Conservation (phyloP, 164 flowering plant species). For the Cinnamomum micranthum region DNA sequence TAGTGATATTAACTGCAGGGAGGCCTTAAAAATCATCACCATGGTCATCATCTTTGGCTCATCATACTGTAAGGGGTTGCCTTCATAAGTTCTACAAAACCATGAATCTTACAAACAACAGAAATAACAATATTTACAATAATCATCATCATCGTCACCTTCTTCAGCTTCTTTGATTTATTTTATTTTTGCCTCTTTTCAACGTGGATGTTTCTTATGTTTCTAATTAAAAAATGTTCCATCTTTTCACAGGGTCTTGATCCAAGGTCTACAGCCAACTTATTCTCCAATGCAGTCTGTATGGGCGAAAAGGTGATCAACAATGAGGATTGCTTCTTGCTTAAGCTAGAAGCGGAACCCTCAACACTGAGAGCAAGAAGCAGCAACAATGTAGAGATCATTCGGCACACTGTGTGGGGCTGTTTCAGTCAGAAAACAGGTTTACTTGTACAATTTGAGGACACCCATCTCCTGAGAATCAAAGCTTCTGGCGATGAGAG, state of each 20-base stretch:
- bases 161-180: not conserved
- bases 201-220: not conserved
- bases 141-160: too few relatives aligned
- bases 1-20: too few relatives aligned
- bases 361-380: constrained; percentile 62
- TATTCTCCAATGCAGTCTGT: constrained; percentile 70
- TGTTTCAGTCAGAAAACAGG: constrained; percentile 93
- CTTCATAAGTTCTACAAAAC: too few relatives aligned
- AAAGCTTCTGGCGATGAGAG: constrained; percentile 37
- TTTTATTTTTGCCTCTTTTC: not conserved
- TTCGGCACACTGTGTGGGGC: constrained; percentile 85
- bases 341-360: constrained; percentile 66
- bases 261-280: constrained; percentile 70
- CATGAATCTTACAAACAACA: too few relatives aligned
- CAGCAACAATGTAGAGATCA: constrained; percentile 65
- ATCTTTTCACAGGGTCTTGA: constrained; percentile 70
- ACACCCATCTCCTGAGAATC: constrained; percentile 76
- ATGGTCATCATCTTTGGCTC: too few relatives aligned
- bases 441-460: constrained; percentile 62
- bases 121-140: too few relatives aligned
- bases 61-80: too few relatives aligned
- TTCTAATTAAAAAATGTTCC: not conserved
- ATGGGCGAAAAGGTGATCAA: constrained; percentile 69
- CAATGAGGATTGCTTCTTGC: constrained; percentile 78
- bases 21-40: too few relatives aligned